A percentile compares a stretch with the other conserved stretches of the same genome.
These are phyloP conservation scores for Aspergillus diversus DNA, from an alignment of 495 filamentous ascomycete genomes.

Conservation along the genomic window DNA sequence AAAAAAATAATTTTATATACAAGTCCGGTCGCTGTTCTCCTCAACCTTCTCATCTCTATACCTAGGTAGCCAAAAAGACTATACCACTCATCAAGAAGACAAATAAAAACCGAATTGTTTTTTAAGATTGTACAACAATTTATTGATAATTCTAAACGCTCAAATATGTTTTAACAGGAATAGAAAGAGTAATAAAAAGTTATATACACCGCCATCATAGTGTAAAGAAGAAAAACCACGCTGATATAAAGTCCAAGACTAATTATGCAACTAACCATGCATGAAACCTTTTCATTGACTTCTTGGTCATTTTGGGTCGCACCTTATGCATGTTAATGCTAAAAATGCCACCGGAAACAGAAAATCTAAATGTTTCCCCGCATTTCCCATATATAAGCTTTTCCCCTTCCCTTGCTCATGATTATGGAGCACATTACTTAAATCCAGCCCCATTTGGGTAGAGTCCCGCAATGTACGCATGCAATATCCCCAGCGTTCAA, in stretches of 20 bases:
- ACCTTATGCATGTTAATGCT: neutral
- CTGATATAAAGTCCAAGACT: neutral
- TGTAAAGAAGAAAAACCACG: neutral
- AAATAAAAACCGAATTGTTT: too few species aligned
- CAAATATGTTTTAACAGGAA: too few species aligned
- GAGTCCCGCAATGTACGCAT: neutral
- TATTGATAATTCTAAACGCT: too few species aligned
- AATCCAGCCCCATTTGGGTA: neutral
- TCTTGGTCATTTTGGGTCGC: slow-evolving; percentile 6
- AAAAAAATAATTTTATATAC: too few species aligned
- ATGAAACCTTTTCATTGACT: neutral
- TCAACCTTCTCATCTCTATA: too few species aligned
- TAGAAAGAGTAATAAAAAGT: neutral
- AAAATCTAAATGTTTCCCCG: slow-evolving; percentile 4
- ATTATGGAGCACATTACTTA: neutral
- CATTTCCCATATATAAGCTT: slow-evolving; percentile 9
- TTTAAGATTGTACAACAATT: too few species aligned
- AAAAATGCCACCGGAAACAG: slow-evolving; percentile 8
- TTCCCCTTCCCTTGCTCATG: neutral
- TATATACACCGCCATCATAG: neutral
- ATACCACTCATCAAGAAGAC: too few species aligned
- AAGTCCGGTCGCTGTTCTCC: too few species aligned
- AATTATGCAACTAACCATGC: slow-evolving; percentile 17
- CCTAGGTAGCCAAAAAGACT: too few species aligned
- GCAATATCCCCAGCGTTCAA: neutral